These are phyloP conservation scores for Bromus sterilis DNA, from an alignment of 176 grass and related monocot species.

Conservation along the genomic window DNA sequence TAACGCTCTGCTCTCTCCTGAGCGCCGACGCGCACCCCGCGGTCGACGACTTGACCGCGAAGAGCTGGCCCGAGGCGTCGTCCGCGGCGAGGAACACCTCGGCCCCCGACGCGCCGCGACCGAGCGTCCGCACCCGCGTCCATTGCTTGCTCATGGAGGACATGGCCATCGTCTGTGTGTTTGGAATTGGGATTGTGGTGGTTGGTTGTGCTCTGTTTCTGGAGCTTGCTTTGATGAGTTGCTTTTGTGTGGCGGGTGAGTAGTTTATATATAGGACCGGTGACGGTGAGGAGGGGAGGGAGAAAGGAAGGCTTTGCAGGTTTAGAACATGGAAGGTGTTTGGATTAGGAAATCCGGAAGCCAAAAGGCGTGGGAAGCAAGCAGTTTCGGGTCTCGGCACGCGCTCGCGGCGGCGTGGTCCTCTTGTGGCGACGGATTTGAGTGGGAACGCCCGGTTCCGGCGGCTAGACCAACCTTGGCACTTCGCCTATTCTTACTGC, in stretches of 20 bases:
- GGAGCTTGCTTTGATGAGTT: background rate
- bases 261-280: background rate
- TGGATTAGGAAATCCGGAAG: background rate
- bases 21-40: background rate
- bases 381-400: background rate
- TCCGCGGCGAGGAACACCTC: slow-evolving; percentile 50
- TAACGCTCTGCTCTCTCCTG: slow-evolving; percentile 25
- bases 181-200: background rate
- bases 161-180: background rate
- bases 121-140: slow-evolving; percentile 43
- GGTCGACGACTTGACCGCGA: slow-evolving; percentile 49
- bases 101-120: slow-evolving; percentile 54
- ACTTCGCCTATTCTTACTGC: background rate
- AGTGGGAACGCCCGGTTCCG: background rate
- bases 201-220: background rate
- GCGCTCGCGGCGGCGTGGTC: background rate
- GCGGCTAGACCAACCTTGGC: background rate
- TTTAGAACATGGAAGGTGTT: slow-evolving; percentile 25
- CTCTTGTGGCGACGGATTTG: background rate
- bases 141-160: background rate
- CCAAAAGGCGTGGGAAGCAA: slow-evolving; percentile 19
- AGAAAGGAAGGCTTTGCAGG: slow-evolving; percentile 28
- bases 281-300: background rate
- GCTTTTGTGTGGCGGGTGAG: background rate
- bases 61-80: slow-evolving; percentile 8